A percentile compares a stretch with the other conserved stretches of the same genome.
These are phyloP conservation scores for Cutaneotrichosporon sp. DNA, from an alignment of 1,284 basidiomycete species.

Conservation along the genomic window DNA sequence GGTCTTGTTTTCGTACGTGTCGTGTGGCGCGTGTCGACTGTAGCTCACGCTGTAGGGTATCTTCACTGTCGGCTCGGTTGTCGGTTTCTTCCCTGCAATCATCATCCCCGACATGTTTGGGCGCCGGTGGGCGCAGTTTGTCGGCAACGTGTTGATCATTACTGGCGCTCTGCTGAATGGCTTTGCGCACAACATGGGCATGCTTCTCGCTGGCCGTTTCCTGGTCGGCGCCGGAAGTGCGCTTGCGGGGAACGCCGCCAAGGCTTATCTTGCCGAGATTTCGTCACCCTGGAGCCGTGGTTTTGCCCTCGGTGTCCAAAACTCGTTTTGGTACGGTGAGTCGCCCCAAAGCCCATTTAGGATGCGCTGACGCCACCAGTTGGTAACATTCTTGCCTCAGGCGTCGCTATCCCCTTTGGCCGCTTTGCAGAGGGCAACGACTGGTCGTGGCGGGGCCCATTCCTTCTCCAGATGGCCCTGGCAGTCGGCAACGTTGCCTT, in stretches of 20 bases:
- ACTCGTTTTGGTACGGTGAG: constrained; percentile 50
- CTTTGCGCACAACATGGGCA: constrained; percentile 49
- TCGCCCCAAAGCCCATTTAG: background rate
- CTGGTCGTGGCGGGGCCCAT: constrained; percentile 54
- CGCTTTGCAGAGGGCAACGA: constrained; percentile 42
- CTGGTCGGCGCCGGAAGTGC: constrained; percentile 47
- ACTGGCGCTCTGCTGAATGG: constrained; percentile 54
- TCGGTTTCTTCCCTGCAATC: constrained; percentile 41
- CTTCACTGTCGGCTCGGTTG: constrained; percentile 49
- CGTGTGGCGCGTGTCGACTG: background rate
- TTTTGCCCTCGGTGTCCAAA: constrained; percentile 52
- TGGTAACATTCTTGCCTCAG: constrained; percentile 54
- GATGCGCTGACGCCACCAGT: constrained; percentile 26
- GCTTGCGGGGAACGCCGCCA: constrained; percentile 53
- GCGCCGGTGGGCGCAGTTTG: constrained; percentile 55
- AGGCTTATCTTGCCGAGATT: constrained; percentile 55
- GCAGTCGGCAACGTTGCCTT: constrained; percentile 52
- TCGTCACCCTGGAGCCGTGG: constrained; percentile 53
- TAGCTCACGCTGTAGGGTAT: constrained; percentile 22
- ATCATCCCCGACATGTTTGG: constrained; percentile 56
- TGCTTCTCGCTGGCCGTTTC: constrained; percentile 55
- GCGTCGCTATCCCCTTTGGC: constrained; percentile 56
- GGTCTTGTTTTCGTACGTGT: constrained; percentile 5
- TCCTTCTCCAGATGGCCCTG: constrained; percentile 53
- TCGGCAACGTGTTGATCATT: constrained; percentile 52